Evolutionary conservation across 768 basidiomycete genomes (phyloP), one percentile per base, ranked within the genome.

Genomic region (Trametes punicea): DNA sequence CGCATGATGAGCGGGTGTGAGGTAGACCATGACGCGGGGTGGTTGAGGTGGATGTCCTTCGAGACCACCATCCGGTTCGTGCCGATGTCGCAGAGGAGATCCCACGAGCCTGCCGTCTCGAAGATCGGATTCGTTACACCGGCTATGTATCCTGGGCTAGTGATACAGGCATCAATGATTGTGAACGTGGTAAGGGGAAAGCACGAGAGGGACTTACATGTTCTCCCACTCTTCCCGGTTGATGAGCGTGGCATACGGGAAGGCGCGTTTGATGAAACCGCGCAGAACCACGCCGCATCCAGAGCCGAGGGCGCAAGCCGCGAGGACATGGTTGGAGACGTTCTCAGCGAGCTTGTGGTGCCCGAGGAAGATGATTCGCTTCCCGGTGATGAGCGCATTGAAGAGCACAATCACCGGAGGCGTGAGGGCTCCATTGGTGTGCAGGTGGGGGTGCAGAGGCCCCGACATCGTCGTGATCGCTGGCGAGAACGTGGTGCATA

Each of bases 111-210:
- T 0, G 88, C 81, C 1, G 87, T 77, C 65, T 96, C 93, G 71
- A 98, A 98, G 42, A 98, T 93, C 2, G 95, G 97, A 65, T 99
- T 99, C 1, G 92, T 95, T 2, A 98, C 96, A 1, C 97, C 97
- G 9, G 95, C 97, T 49, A 99, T 94, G 67, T 87, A 99, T 11
- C 92, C 96, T 4, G 90, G 86, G 34, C 93, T 93, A 61, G 34
- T 60, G 8, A 33, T 31, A 36, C 44, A 27, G 25, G 25, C 11
- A 9, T 25, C 36, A 47, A 26, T 10, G 6, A 15, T n/a, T 5
- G 15, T 16, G 34, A 36, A n/a, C 13, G n/a, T 5, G 15, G 34
- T 1, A 15, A 16, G 34, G 5, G 9, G 16, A 18, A 15, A 41
- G 21, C 5, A 34, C 4, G 56, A 40, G 21, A 16, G 15, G 25